A percentile compares a stretch with the other conserved stretches of the same genome.
Evolutionary conservation across 1,284 basidiomycete species (phyloP).

Genomic region (Wallemia mellicola): DNA sequence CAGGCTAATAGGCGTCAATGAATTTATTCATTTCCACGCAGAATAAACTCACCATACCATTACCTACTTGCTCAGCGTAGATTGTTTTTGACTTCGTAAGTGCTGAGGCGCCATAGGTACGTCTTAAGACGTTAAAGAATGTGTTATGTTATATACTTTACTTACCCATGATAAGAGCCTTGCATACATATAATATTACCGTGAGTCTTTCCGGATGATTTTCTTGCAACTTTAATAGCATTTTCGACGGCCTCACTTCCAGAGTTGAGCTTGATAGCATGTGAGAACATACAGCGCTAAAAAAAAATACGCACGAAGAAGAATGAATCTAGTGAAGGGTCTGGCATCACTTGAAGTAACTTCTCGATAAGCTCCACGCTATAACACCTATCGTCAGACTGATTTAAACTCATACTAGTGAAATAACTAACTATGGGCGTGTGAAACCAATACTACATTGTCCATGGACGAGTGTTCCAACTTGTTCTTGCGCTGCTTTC

Average conservation of each 20-base stretch:
- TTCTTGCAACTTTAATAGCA: conserved; percentile 26
- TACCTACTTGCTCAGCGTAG: conserved; percentile 47
- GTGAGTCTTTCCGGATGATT: conserved; percentile 35
- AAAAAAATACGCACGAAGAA: conserved; percentile 25
- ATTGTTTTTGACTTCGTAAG: conserved; percentile 71
- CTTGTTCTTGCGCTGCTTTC: conserved; percentile 56
- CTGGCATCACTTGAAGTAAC: conserved; percentile 50
- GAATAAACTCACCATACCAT: conserved; percentile 35
- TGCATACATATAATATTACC: conserved; percentile 71
- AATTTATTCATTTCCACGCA: neutral
- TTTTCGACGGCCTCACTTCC: conserved; percentile 72
- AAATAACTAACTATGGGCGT: conserved; percentile 25
- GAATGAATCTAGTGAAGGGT: conserved; percentile 67
- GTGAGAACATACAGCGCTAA: neutral
- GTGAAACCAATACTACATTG: conserved; percentile 59
- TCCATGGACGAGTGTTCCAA: conserved; percentile 44
- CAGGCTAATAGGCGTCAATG: conserved; percentile 26
- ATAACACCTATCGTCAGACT: neutral
- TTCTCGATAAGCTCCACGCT: conserved; percentile 36
- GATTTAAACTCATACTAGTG: neutral
- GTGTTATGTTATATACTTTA: neutral
- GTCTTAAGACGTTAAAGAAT: conserved; percentile 26
- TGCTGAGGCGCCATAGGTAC: conserved; percentile 61
- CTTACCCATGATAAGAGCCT: conserved; percentile 18
- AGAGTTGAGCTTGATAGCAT: conserved; percentile 37